Base-by-base conservation (phyloP, 1,284 basidiomycete genomes). In the Thecaphora thlaspeos region DNA sequence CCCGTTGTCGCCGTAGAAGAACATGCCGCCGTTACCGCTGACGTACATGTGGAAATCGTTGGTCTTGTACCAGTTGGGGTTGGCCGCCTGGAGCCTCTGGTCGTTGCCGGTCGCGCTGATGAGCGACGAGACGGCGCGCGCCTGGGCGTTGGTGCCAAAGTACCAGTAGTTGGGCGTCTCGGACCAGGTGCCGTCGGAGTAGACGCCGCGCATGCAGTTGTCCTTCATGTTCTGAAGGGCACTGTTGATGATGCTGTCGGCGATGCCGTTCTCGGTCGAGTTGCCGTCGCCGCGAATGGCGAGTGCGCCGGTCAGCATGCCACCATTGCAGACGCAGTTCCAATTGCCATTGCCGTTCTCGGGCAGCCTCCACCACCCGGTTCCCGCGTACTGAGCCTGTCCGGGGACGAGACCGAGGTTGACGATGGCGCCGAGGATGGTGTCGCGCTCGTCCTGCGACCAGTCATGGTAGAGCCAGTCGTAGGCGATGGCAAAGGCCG, bases 271-370 rank as follows among this genome's bases (percentile, higher is more conserved):
- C 14, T 84, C 84, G 73, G 96, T 93, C 52, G 93, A 89, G 54
- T 84, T 86, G 30, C 51, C 69, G 48, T 76, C 68, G 43, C 63
- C 69, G 18, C 90, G 81, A 71, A 99, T 91, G 41, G 94, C 92
- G 41, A 99, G 85, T 0, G 95, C 85, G 48, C 84, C 95, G 73
- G 96, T 80, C 22, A 89, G 89, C 65, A 98, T 81, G 59, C 94
- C 94, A 51, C 86, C 85, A 79, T 97, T 98, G 82, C 88, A 91
- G 60, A 97, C 90, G 76, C 94, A 97, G 80, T 97, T 97, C 93
- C 93, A 97, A 82, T 97, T 97, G 40, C 94, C 83, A 70, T 82
- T 80, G 58, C 81, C 78, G 23, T 73, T 67, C 15, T 55, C 45
- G 32, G 68, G 60, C 37, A 50, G 70, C 22, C 46, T 75, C 82